phyloP scores from a whole-genome alignment of 805 yeast genomes.

The Pichia cabralensis region DNA sequence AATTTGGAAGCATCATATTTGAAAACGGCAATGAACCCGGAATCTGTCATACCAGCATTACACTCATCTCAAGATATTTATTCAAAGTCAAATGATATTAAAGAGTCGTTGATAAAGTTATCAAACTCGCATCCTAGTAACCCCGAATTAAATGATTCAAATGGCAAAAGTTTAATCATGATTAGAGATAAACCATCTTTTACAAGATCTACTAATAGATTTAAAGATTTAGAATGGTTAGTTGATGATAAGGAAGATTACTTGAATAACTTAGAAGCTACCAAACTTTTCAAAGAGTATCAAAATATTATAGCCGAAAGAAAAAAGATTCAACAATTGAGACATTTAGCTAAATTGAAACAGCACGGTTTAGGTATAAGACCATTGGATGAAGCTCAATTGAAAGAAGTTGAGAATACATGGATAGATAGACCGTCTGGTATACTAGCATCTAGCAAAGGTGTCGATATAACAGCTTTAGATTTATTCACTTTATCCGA shows the following conservation, averaged over 20 bases:
- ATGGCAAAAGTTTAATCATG: background rate
- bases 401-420: constrained; percentile 24
- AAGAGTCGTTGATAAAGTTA: background rate
- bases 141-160: too few relatives aligned
- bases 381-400: constrained; percentile 25
- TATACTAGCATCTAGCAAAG: constrained; percentile 27
- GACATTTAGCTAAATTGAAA: constrained; percentile 28
- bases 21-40: background rate
- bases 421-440: constrained; percentile 24
- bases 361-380: constrained; percentile 23
- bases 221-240: constrained; percentile 24
- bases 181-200: constrained; percentile 8
- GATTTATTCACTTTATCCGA: constrained; percentile 68
- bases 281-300: constrained; percentile 30
- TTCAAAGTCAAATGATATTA: constrained; percentile 1
- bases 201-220: constrained; percentile 17
- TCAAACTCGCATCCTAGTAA: background rate
- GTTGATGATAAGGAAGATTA: constrained; percentile 24
- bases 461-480: constrained; percentile 50
- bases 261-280: constrained; percentile 21
- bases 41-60: too few relatives aligned
- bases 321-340: constrained; percentile 25
- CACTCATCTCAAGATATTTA: constrained; percentile 3
- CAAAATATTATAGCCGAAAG: constrained; percentile 35
- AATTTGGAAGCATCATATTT: constrained; percentile 14